phyloP scores from a whole-genome alignment of 163 green algal species.

The Trebouxiophyceae sp. region DNA sequence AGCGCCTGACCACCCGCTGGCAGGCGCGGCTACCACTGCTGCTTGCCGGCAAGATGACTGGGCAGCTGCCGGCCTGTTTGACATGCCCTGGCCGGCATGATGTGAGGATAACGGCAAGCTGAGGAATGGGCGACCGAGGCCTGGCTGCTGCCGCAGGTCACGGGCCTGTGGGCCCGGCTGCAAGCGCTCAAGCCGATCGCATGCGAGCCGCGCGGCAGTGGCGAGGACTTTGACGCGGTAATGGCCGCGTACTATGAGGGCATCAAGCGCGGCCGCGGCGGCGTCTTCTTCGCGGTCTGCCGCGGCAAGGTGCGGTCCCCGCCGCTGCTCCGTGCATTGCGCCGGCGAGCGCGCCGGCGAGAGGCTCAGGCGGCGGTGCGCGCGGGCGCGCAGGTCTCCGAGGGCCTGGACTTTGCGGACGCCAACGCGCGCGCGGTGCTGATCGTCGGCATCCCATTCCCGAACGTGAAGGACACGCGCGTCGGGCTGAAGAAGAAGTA shows the following conservation, averaged over 20 bases:
- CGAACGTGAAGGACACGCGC: slow-evolving; percentile 43
- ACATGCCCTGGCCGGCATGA: too few species aligned
- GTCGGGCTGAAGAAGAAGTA: slow-evolving; percentile 58
- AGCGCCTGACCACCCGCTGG: slow-evolving; percentile 62
- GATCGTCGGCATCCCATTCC: slow-evolving; percentile 84
- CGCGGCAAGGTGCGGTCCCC: slow-evolving; percentile 87
- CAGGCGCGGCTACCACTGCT: slow-evolving; percentile 32
- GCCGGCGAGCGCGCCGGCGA: too few species aligned
- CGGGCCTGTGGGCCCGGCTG: slow-evolving; percentile 25
- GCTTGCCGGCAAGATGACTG: too few species aligned
- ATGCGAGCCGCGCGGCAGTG: slow-evolving; percentile 38
- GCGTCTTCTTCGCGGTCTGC: slow-evolving; percentile 88
- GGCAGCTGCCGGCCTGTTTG: too few species aligned
- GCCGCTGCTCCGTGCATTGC: too few species aligned
- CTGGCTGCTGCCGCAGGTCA: slow-evolving; percentile 17
- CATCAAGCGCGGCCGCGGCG: slow-evolving; percentile 41
- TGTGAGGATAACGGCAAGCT: not conserved
- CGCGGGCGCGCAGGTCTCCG: slow-evolving; percentile 78
- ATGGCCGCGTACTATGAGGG: slow-evolving; percentile 40
- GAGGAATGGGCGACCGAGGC: too few species aligned
- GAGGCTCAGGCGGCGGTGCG: too few species aligned
- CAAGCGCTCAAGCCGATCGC: slow-evolving; percentile 30
- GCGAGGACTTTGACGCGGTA: slow-evolving; percentile 26
- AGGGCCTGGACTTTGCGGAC: slow-evolving; percentile 96
- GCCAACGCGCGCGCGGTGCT: slow-evolving; percentile 80